Base-by-base conservation (phyloP, 306 rosid genomes). In the Hippophae tibetana region DNA sequence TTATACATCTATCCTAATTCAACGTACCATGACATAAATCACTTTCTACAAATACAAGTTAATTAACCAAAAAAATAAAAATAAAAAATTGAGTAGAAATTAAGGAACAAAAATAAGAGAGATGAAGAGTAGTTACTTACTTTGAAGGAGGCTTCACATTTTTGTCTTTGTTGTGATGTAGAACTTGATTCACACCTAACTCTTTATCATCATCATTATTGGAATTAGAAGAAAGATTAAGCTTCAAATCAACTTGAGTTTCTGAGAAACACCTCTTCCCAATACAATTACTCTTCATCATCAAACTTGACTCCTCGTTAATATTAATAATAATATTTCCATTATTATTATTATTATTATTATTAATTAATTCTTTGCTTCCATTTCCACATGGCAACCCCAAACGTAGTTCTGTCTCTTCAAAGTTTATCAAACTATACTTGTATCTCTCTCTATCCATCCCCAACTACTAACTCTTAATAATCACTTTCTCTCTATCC, bases 211-310 rank as follows among this genome's bases (percentile, higher is more conserved):
- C 23, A 18, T 18, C n/a, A 49, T 49, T 6, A 12, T 13, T 23
- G 2, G 55, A 66, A 56, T 38, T 1, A 55, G 66, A 76, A 8
- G 92, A 87, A 31, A 92, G 78, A 69, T 87, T 85, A 57, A 92
- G 98, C 82, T 92, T 87, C 86, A 87, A 76, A 81, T 92, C 98
- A 43, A 87, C 83, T 8, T 2, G 23, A 13, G 89, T 77, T 4
- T 82, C 84, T 1, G 82, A 66, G 53, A 92, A 92, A 11, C 86
- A 87, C 66, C 96, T 85, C 78, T 92, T 90, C 7, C 77, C 90
- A 43, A 45, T 67, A 18, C n/a, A 61, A 65, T 50, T 31, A 12
- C 31, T 31, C 51, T 79, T 82, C 53, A 49, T 12, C n/a, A 18
- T 43, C 65, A 31, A 31, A 31, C 38, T 31, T 31, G 38, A 2